Evolutionary conservation across 2,329 filamentous ascomycete species (phyloP).

Genomic region (Leptographium flavum): DNA sequence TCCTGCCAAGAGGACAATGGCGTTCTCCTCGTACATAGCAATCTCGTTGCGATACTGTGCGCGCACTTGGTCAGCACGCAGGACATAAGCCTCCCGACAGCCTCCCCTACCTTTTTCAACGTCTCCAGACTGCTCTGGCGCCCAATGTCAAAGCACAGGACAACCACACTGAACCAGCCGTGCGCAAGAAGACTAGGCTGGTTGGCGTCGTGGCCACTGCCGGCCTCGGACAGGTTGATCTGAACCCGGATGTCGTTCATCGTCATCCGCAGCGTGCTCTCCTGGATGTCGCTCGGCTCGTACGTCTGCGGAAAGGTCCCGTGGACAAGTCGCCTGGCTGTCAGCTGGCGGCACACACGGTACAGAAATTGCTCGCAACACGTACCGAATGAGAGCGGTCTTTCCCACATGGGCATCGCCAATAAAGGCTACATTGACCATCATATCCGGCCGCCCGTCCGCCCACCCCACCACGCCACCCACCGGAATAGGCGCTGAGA

Average conservation of each 20-base stretch:
- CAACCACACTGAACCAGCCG: conserved; percentile 12
- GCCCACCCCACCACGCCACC: conserved; percentile 2
- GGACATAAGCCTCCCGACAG: not conserved
- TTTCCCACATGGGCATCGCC: conserved; percentile 12
- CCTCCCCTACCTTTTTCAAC: conserved; percentile 6
- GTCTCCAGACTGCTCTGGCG: conserved; percentile 4
- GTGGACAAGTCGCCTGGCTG: conserved; percentile 6
- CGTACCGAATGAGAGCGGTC: conserved; percentile 11
- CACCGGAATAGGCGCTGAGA: not conserved
- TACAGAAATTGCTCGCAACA: not conserved
- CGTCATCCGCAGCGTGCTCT: conserved; percentile 5
- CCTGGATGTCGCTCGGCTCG: conserved; percentile 7
- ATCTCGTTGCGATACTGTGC: conserved; percentile 11
- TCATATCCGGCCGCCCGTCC: conserved; percentile 9
- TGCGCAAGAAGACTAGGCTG: conserved; percentile 9
- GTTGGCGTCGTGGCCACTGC: conserved; percentile 4
- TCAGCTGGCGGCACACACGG: not conserved
- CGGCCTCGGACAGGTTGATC: conserved; percentile 9
- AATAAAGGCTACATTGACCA: conserved; percentile 11
- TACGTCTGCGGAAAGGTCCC: conserved; percentile 8
- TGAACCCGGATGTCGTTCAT: conserved; percentile 8
- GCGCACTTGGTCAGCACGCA: not conserved
- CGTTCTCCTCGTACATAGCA: conserved; percentile 11
- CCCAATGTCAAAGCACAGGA: conserved; percentile 11
- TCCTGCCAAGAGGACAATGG: conserved; percentile 10